Base-by-base conservation (phyloP, 768 basidiomycete species). In the Cubamyces lactineus region DNA sequence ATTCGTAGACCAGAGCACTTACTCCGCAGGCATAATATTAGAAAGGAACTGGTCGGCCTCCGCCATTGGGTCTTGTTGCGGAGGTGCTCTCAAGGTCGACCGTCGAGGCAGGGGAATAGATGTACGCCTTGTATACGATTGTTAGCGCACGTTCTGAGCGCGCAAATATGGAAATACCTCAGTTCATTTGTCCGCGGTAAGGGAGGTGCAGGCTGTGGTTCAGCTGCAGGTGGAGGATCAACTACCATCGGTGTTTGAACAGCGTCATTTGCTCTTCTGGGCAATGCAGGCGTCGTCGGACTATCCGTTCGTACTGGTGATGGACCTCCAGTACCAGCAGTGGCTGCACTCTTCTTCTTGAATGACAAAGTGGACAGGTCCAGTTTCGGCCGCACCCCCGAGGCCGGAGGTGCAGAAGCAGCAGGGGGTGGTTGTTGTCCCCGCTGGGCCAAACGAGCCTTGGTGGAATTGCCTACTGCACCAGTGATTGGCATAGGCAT, bases 11-110 rank as follows among this genome's bases (percentile, higher is more conserved):
- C 2, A 8, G 3, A 17, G 2, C 7, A 73, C 76, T 46, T 63
- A 83, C 82, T 71, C 71, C 11, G 70, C 8, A 43, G 80, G 79
- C 78, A 82, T 80, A 8, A 80, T 66, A 2, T 57, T 57, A 11
- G 70, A 68, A 40, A 83, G 67, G 57, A 82, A 80, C 1, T 70
- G 62, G 12, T 79, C 74, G 21, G 73, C 75, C 47, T 70, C 72
- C 0, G 57, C 63, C 39, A 61, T 40, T 17, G 61, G 16, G 13
- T 69, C 65, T 5, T 58, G 57, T 16, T 59, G 59, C 12, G 62
- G 59, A 11, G 6, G 16, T 17, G 51, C 43, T 4, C 11, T 21
- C 9, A 38, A 39, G 5, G 43, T 41, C 45, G 9, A 23, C 39
- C 53, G 63, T 24, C 52, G 63, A 43, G 47, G 60, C 23, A 58